Conservation (phyloP, 2,329 filamentous ascomycete genomes). For the Fusarium subtropicale region DNA sequence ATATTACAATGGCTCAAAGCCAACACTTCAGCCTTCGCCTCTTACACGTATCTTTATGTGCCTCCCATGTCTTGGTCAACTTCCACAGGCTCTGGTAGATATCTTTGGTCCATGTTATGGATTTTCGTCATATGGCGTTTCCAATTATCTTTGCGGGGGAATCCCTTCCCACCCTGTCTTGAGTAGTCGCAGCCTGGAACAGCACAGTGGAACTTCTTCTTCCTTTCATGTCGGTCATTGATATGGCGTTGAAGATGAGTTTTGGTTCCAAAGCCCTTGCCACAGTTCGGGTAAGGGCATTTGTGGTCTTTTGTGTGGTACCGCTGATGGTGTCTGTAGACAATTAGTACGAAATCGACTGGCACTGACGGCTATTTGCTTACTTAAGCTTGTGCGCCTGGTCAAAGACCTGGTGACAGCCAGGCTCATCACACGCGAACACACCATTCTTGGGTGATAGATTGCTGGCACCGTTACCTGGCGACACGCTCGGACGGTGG, state of each 20-base stretch:
- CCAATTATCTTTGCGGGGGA: constrained; percentile 73
- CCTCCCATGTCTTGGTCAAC: constrained; percentile 52
- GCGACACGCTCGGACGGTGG: constrained; percentile 54
- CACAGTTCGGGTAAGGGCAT: constrained; percentile 64
- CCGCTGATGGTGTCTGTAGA: constrained; percentile 66
- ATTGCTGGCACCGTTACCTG: constrained; percentile 43
- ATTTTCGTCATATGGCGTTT: constrained; percentile 72
- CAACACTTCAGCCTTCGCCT: neutral
- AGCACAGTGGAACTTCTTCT: constrained; percentile 69
- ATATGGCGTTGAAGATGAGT: constrained; percentile 71
- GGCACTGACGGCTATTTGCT: constrained; percentile 28
- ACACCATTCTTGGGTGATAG: constrained; percentile 48
- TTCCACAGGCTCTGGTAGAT: constrained; percentile 57
- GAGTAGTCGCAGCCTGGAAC: constrained; percentile 67
- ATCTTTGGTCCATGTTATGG: constrained; percentile 58
- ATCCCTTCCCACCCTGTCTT: constrained; percentile 66
- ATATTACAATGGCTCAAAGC: neutral
- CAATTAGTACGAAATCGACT: neutral
- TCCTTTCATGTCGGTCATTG: constrained; percentile 71
- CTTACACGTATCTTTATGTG: constrained; percentile 11
- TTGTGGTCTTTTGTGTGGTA: constrained; percentile 72
- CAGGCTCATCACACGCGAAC: constrained; percentile 53
- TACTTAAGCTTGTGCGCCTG: constrained; percentile 71
- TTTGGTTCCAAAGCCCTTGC: constrained; percentile 70
- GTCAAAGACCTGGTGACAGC: constrained; percentile 61